Base-by-base conservation (phyloP, 139 green algal species). In the Asterochloris sp. region DNA sequence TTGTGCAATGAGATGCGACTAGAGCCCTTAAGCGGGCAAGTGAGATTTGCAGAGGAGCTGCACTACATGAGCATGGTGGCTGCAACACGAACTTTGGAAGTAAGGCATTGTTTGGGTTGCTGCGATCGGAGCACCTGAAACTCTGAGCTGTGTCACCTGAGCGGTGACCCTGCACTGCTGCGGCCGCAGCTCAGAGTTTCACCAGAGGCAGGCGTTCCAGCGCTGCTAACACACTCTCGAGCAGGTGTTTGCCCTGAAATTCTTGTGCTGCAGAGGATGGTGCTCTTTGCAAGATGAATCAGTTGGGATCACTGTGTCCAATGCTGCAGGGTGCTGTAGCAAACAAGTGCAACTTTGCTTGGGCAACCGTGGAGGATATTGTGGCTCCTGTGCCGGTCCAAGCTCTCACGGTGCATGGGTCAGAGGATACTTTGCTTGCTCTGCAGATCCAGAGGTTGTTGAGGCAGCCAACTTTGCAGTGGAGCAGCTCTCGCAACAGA, bases 401-500 rank as follows among this genome's bases (percentile, higher is more conserved):
- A 79, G 38, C 2, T 54, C 6, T 54, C 38, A 54, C 38, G 6
- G 38, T 54, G 38, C 38, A 54, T 54, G 4, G 38, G 38, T 54
- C 38, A 54, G 6, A 2, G 38, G 6, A 10, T 54, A 10, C 6
- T 54, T 10, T 54, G 38, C 54, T 10, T 19, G 13, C 28, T 69
- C 54, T 12, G 26, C 63, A 14, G 74, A 86, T 62, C 29, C 78
- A 15, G 79, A 87, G 54, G 88, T 89, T 12, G 79, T 82, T 60
- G 81, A 76, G 15, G 88, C 88, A 15, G 86, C 86, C 21, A 66
- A 79, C 13, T 91, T 87, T 78, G 88, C 88, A 26, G 78, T 87
- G 29, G 74, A 91, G 85, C 87, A 91, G 84, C 86, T 91, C 11
- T 91, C 86, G 23, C 62, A 84, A 13, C 88, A 90, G 77, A 80